Evolutionary conservation across 495 filamentous ascomycete species (phyloP), one percentile per base, ranked within the genome.

Genomic region (Aspergillus coremiiformis): DNA sequence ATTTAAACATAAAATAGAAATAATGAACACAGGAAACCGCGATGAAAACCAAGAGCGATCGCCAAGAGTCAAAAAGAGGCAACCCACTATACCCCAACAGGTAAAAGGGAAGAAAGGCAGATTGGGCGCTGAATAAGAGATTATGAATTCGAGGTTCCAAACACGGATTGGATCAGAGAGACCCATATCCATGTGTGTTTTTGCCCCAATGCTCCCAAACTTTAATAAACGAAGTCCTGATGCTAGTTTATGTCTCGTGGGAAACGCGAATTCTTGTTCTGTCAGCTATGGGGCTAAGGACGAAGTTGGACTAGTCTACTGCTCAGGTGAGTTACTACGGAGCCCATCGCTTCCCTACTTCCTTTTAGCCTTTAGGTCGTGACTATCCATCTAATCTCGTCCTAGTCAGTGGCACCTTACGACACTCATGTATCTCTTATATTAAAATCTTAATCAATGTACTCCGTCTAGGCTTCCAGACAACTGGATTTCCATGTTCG

Each of bases 161-260:
- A 6, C n/a, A n/a, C 17, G 37, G 37, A 41, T 41, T 41, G 37
- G 37, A 21, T 41, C 37, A 20, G 17, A 20, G 17, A 35, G 51
- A 49, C 44, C 52, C 48, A 55, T 35, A 45, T 44, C 53, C 57
- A 60, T 60, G 53, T 60, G 53, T 41, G n/a, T 19, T 42, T 41
- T 41, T 23, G 49, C 50, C 48, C 54, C 44, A 52, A 26, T 44
- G 42, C 23, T 49, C 44, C 33, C 49, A 58, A 58, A 61, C 58
- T 52, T 48, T 58, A 61, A 51, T 57, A 61, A 39, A 57, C 55
- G 51, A 60, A 41, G 15, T 20, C 11, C 17, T 6, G 37, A n/a
- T n/a, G 37, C 4, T 21, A 17, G 21, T n/a, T n/a, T 20, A 41
- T 41, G 15, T 19, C 37, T 41, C 37, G 37, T 41, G 37, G 32